A percentile compares a stretch with the other conserved stretches of the same genome.
Conservation (phyloP, 108 stramenopile species). For the Nitzschia sp. region DNA sequence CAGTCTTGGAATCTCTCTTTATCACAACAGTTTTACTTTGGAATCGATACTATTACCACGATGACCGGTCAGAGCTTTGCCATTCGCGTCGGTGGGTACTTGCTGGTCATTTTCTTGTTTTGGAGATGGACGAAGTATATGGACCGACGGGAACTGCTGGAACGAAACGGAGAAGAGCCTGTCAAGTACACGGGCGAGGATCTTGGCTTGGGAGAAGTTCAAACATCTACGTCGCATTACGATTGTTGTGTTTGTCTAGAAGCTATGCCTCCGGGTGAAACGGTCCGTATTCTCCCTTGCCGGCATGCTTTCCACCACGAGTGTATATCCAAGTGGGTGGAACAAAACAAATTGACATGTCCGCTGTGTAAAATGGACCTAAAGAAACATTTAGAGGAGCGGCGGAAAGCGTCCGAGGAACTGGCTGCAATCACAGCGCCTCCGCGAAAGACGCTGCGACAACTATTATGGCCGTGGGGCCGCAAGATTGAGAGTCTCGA, state of each 20-base stretch:
- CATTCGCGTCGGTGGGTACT: background rate
- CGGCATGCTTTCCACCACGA: constrained; percentile 25
- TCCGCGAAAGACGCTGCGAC: constrained; percentile 1
- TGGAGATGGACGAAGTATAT: constrained; percentile 7
- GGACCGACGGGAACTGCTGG: background rate
- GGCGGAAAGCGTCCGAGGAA: background rate
- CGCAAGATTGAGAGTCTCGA: constrained; percentile 1
- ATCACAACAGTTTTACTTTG: constrained; percentile 7
- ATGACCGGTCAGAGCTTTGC: constrained; percentile 2
- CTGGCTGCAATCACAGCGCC: constrained; percentile 5
- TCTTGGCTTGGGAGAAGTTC: constrained; percentile 17
- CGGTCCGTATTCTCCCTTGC: constrained; percentile 22
- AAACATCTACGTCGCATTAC: background rate
- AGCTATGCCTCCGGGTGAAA: constrained; percentile 13
- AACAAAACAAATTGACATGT: constrained; percentile 3
- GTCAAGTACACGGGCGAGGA: constrained; percentile 17
- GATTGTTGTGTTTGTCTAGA: constrained; percentile 25
- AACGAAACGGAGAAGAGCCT: background rate
- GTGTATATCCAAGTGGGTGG: constrained; percentile 16
- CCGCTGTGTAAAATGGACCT: constrained; percentile 29
- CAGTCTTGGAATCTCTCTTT: background rate
- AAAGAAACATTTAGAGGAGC: constrained; percentile 11
- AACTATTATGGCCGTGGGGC: constrained; percentile 4
- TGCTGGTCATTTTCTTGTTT: background rate
- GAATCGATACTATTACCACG: constrained; percentile 3